These are phyloP conservation scores for Copromyces sp. DNA, from an alignment of 495 filamentous ascomycete species.

Conservation along the genomic window DNA sequence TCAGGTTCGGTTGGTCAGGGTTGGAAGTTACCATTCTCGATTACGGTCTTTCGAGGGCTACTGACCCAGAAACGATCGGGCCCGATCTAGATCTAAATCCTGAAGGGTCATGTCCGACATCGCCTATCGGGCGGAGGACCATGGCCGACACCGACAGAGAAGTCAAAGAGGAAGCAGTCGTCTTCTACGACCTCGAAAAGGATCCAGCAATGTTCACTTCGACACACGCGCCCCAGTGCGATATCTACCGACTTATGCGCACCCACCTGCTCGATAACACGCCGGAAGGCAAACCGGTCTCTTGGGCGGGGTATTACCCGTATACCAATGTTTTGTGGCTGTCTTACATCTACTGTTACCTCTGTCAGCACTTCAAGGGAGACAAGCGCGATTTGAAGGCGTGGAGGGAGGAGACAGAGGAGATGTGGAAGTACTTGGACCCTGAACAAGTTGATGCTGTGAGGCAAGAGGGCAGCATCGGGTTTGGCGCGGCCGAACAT, in stretches of 20 bases:
- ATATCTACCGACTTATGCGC: conserved; percentile 43
- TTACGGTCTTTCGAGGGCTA: conserved; percentile 73
- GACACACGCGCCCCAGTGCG: conserved; percentile 37
- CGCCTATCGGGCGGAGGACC: not conserved
- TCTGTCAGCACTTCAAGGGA: conserved; percentile 26
- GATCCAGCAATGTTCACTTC: conserved; percentile 43
- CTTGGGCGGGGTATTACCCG: conserved; percentile 31
- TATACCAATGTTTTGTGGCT: conserved; percentile 49
- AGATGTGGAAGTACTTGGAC: conserved; percentile 26
- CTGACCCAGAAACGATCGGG: conserved; percentile 9
- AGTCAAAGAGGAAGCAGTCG: conserved; percentile 8
- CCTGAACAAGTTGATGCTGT: not conserved
- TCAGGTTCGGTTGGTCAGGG: conserved; percentile 54
- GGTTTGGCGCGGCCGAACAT: conserved; percentile 21
- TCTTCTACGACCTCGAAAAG: conserved; percentile 42
- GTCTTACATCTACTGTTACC: conserved; percentile 37
- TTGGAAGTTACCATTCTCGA: conserved; percentile 79
- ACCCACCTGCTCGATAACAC: conserved; percentile 34
- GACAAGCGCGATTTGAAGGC: conserved; percentile 21
- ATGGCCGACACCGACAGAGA: not conserved
- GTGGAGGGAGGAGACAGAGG: conserved; percentile 29
- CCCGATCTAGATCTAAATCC: not conserved
- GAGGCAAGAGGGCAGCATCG: not conserved
- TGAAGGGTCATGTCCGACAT: not conserved
- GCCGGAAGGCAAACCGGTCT: conserved; percentile 25